Evolutionary conservation across 2,329 filamentous ascomycete genomes (phyloP).

Genomic region (Aureobasidium sp.): DNA sequence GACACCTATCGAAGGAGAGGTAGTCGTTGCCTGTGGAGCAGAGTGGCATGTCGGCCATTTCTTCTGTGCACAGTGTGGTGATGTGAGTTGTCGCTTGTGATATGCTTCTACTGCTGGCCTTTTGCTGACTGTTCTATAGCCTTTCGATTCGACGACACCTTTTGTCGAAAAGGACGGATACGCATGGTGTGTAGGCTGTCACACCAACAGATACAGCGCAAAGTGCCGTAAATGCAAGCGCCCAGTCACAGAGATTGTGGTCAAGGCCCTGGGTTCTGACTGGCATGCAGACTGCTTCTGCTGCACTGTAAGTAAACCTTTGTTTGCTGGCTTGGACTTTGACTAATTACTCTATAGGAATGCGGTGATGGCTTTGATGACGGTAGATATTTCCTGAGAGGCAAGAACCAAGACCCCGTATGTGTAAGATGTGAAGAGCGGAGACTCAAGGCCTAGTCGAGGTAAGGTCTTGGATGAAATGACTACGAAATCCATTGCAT

Average conservation of each 20-base stretch:
- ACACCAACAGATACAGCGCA: conserved; percentile 81
- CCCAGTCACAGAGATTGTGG: conserved; percentile 81
- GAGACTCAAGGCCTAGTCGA: conserved; percentile 49
- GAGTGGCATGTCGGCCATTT: conserved; percentile 98
- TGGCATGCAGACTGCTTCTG: conserved; percentile 93
- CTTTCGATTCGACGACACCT: conserved; percentile 55
- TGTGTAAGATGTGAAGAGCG: conserved; percentile 56
- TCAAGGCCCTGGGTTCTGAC: conserved; percentile 80
- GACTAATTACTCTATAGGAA: conserved; percentile 37
- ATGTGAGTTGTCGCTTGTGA: conserved; percentile 38
- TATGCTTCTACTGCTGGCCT: neutral
- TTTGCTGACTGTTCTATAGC: conserved; percentile 29
- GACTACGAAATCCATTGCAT: neutral
- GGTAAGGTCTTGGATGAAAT: neutral
- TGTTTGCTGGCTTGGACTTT: neutral
- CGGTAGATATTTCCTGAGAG: conserved; percentile 54
- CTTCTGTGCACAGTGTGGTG: conserved; percentile 97
- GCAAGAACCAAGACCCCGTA: conserved; percentile 50
- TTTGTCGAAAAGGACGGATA: conserved; percentile 98
- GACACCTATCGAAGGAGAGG: conserved; percentile 91
- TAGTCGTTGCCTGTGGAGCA: conserved; percentile 85
- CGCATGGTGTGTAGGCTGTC: conserved; percentile 90
- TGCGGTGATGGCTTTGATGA: conserved; percentile 54
- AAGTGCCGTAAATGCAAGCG: conserved; percentile 80
- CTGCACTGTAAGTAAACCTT: conserved; percentile 48